Evolutionary conservation across 306 rosid species (phyloP), one percentile per base, ranked within the genome.

Genomic region (Potentilla sterilis): DNA sequence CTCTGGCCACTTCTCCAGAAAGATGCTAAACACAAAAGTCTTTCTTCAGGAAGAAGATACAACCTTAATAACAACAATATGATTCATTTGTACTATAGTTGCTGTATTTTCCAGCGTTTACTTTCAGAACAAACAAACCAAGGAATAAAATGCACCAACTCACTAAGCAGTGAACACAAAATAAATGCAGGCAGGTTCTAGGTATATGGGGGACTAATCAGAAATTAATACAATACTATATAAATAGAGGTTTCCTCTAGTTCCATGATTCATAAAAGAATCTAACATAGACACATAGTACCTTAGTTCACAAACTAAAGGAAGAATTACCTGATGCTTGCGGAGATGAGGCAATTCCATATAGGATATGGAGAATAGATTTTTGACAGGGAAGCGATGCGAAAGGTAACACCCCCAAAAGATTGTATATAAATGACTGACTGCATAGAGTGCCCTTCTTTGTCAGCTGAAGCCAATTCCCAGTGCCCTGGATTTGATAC

Each of bases 391-490:
- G 78, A 69, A 75, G 75, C 4, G 87, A 65, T 43, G 59, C 68
- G 51, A 24, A 69, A 69, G 78, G 34, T 49, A 88, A 59, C 78
- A 78, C 71, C 35, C 74, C 78, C 81, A 88, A 38, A 62, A 84
- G 76, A 35, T 68, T 70, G 61, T 11, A 15, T 73, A 88, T 78
- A 34, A 86, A 74, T 67, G 73, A 43, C 75, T 46, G 93, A 88
- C 67, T 80, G 93, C 85, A 86, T 83, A 51, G 77, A 58, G 72
- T 77, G 81, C 35, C 93, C 90, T 57, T 83, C 69, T 76, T 77
- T 86, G 81, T 88, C 88, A 46, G 83, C 86, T 58, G 83, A 81
- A 69, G 93, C 93, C 79, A 88, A 82, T 62, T 88, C 93, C 93
- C 90, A 88, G 73, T 81, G 77, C 54, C 93, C 89, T 57, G 86